Percentiles rank a stretch among this genome's conserved stretches.
Evolutionary conservation across 2,329 filamentous ascomycete genomes (phyloP).

Genomic region (Aureobasidium mangrovei): DNA sequence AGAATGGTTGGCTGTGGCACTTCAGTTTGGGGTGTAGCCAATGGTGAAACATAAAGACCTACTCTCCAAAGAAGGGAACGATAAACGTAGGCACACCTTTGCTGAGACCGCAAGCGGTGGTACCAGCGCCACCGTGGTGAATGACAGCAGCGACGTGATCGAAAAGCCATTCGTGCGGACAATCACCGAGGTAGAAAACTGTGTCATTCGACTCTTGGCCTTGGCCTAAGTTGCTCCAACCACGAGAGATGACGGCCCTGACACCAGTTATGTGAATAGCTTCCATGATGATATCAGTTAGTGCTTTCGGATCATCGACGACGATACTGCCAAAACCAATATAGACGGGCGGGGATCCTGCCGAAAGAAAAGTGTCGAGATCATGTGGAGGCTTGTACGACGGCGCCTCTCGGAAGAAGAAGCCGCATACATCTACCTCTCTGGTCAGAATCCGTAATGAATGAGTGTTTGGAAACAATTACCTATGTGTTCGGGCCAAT

Average conservation of each 20-base stretch:
- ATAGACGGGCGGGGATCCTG: conserved; percentile 13
- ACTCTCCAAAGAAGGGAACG: conserved; percentile 36
- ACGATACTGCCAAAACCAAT: conserved; percentile 17
- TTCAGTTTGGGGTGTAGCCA: conserved; percentile 12
- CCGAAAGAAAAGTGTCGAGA: conserved; percentile 10
- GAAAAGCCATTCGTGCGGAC: conserved; percentile 27
- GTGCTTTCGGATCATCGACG: conserved; percentile 29
- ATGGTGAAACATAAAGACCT: conserved; percentile 3
- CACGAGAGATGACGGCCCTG: conserved; percentile 30
- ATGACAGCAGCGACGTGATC: conserved; percentile 28
- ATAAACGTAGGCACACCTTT: conserved; percentile 31
- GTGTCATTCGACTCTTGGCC: conserved; percentile 26
- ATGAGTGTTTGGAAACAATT: too few relatives aligned
- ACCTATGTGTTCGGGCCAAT: conserved; percentile 60
- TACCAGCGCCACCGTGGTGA: conserved; percentile 32
- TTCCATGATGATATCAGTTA: conserved; percentile 29
- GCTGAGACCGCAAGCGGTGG: conserved; percentile 29
- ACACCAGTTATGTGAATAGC: conserved; percentile 27
- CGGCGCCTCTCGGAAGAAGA: conserved; percentile 11
- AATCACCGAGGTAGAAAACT: conserved; percentile 28
- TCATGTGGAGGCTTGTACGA: conserved; percentile 7
- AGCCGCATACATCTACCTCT: conserved; percentile 28
- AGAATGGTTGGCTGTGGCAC: conserved; percentile 32
- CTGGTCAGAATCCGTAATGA: too few relatives aligned
- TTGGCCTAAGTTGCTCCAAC: conserved; percentile 30